Evolutionary conservation across 2,329 filamentous ascomycete genomes (phyloP).

Genomic region (Fusarium caatingaense): DNA sequence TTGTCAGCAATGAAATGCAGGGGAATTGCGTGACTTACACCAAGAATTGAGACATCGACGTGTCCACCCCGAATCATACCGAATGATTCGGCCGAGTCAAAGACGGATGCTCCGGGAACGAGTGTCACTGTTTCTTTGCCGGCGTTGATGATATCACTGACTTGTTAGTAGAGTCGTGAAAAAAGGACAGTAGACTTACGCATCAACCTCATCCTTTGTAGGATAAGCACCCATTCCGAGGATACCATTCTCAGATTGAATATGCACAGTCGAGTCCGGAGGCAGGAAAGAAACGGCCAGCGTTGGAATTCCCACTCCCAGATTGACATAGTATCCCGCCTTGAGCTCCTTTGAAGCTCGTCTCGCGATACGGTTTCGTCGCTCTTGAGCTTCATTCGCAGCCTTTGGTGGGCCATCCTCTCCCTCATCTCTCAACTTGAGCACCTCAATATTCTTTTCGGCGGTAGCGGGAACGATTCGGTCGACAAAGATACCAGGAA

Average conservation of each 20-base stretch:
- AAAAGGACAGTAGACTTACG: slow-evolving; percentile 51
- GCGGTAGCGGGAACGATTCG: slow-evolving; percentile 80
- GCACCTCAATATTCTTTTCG: slow-evolving; percentile 77
- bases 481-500: slow-evolving; percentile 86
- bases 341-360: slow-evolving; percentile 85
- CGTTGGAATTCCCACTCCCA: slow-evolving; percentile 88
- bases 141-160: slow-evolving; percentile 81
- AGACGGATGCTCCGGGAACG: slow-evolving; percentile 78
- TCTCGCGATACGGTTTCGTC: slow-evolving; percentile 78
- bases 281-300: slow-evolving; percentile 83
- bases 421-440: slow-evolving; percentile 65
- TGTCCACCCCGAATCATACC: slow-evolving; percentile 89
- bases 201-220: slow-evolving; percentile 75
- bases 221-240: slow-evolving; percentile 87
- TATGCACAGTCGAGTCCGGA: slow-evolving; percentile 76
- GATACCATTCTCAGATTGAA: slow-evolving; percentile 89
- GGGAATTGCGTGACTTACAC: slow-evolving; percentile 54
- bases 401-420: slow-evolving; percentile 54
- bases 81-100: slow-evolving; percentile 85
- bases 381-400: slow-evolving; percentile 60
- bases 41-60: slow-evolving; percentile 85
- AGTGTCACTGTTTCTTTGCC: slow-evolving; percentile 90
- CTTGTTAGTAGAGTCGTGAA: slow-evolving; percentile 8
- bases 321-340: slow-evolving; percentile 82
- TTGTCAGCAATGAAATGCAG: slow-evolving; percentile 8